These are phyloP conservation scores for Solanum hybrid DNA, from an alignment of 305 asterid species.

Conservation along the genomic window DNA sequence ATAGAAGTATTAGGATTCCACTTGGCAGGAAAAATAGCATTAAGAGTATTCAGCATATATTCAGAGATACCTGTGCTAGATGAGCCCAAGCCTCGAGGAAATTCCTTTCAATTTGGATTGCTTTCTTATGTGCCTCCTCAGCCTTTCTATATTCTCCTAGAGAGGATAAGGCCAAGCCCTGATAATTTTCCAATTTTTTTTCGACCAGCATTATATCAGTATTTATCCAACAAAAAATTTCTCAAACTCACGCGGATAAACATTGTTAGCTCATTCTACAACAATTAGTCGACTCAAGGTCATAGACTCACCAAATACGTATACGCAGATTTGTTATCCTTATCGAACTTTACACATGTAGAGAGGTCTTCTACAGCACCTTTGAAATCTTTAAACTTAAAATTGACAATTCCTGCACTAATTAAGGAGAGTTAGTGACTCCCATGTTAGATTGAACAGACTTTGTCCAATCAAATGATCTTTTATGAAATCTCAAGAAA, in stretches of 20 bases:
- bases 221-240: not conserved
- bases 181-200: conserved; percentile 20
- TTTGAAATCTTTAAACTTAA: conserved; percentile 83
- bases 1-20: not conserved
- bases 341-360: conserved; percentile 68
- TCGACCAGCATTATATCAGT: conserved; percentile 8
- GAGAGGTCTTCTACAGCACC: conserved; percentile 91
- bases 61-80: conserved; percentile 72
- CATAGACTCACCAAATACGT: conserved; percentile 76
- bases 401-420: conserved; percentile 85
- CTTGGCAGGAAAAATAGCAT: not conserved
- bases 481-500: not conserved
- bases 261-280: not conserved
- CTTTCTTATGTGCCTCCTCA: conserved; percentile 83
- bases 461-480: not conserved
- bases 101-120: conserved; percentile 67
- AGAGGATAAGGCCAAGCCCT: conserved; percentile 89
- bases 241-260: not conserved
- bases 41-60: not conserved
- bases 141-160: conserved; percentile 80
- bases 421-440: not conserved
- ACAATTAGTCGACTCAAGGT: conserved; percentile 7
- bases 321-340: conserved; percentile 85
- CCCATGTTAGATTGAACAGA: not conserved
- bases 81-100: conserved; percentile 97